Evolutionary conservation across 2,329 filamentous ascomycete species (phyloP).

Genomic region (Penicillium sp.): DNA sequence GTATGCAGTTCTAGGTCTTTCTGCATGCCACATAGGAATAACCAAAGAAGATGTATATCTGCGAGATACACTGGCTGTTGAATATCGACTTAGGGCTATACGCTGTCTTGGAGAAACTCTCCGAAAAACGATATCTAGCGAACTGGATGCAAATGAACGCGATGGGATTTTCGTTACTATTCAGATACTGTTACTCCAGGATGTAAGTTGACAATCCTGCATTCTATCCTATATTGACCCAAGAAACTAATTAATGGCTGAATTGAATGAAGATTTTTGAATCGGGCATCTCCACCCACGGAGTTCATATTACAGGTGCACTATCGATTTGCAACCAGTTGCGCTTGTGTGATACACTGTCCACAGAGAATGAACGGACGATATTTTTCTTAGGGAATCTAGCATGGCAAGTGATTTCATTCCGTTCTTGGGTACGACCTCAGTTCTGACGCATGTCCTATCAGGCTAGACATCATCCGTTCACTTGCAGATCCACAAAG

Average conservation of each 20-base stretch:
- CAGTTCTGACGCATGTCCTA: background rate
- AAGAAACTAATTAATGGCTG: background rate
- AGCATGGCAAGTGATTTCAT: constrained; percentile 20
- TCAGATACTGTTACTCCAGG: constrained; percentile 32
- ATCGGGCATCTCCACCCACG: constrained; percentile 31
- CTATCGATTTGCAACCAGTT: constrained; percentile 34
- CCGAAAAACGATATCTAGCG: constrained; percentile 24
- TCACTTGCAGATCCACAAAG: constrained; percentile 26
- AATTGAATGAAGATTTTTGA: constrained; percentile 28
- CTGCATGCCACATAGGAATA: constrained; percentile 30
- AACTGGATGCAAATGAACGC: constrained; percentile 25
- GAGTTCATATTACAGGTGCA: constrained; percentile 33
- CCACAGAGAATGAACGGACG: constrained; percentile 24
- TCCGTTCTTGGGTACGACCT: background rate
- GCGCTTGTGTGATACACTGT: constrained; percentile 22
- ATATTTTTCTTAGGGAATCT: constrained; percentile 33
- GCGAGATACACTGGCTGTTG: constrained; percentile 26
- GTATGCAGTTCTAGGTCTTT: constrained; percentile 29
- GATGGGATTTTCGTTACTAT: constrained; percentile 31
- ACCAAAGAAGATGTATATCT: constrained; percentile 19
- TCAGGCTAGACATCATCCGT: constrained; percentile 34
- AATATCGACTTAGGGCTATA: constrained; percentile 31
- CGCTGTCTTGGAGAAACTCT: constrained; percentile 27
- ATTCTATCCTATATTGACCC: background rate
- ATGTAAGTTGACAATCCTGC: constrained; percentile 19